Evolutionary conservation across 73 alveolate species (phyloP).

Genomic region (Tetrahymena borealis): DNA sequence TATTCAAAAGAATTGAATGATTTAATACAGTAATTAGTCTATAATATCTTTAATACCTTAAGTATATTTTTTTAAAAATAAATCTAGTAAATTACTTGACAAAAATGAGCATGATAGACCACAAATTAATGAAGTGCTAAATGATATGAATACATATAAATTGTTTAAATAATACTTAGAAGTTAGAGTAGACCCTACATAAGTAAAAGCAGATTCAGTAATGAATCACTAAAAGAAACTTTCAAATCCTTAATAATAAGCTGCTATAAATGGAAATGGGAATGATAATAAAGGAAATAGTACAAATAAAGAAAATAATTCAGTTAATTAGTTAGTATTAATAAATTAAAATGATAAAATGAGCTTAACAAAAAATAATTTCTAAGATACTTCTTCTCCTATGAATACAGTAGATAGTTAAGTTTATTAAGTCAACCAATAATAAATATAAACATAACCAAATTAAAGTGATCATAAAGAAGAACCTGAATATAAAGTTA

Average conservation of each 20-base stretch:
- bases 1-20: background rate
- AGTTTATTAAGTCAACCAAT: background rate
- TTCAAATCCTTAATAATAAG: background rate
- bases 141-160: background rate
- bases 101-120: background rate
- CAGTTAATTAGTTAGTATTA: background rate
- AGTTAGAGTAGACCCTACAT: background rate
- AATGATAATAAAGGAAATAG: background rate
- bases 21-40: background rate
- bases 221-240: background rate
- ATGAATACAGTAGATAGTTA: background rate
- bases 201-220: background rate
- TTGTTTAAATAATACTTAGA: background rate
- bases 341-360: background rate
- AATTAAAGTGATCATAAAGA: background rate
- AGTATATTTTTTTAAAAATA: too few relatives aligned
- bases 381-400: background rate
- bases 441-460: background rate
- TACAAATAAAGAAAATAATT: background rate
- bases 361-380: background rate
- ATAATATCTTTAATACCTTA: too few relatives aligned
- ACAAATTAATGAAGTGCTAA: background rate
- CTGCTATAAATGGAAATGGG: background rate
- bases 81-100: background rate
- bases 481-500: background rate